A percentile compares a stretch with the other conserved stretches of the same genome.
Evolutionary conservation across 1,284 basidiomycete genomes (phyloP).

Genomic region (Trichosporon sp.): DNA sequence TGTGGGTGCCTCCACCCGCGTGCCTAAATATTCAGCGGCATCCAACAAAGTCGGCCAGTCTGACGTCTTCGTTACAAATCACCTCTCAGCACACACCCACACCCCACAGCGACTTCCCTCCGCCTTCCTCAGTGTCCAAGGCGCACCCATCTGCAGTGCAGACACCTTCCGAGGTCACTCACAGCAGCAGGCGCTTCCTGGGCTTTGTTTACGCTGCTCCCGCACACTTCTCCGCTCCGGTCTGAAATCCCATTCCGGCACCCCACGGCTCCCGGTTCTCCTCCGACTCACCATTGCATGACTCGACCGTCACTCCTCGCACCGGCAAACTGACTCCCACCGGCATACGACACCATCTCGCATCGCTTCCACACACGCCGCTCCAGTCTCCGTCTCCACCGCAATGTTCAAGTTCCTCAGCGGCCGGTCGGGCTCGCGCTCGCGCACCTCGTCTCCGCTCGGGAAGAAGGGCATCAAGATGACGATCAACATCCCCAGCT

Average conservation of each 20-base stretch:
- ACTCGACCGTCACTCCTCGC: not conserved
- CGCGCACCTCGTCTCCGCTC: slow-evolving; percentile 14
- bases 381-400: no score
- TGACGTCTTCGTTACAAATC: not conserved
- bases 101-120: not conserved
- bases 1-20: not conserved
- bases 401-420: slow-evolving; percentile 18
- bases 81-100: not conserved
- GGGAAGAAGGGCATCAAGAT: slow-evolving; percentile 8
- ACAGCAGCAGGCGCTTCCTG: not conserved
- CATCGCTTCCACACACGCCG: not conserved
- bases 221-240: not conserved
- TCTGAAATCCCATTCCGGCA: not conserved
- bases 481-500: slow-evolving; percentile 21
- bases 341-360: not conserved
- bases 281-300: not conserved
- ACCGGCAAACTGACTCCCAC: not conserved
- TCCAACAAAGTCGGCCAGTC: not conserved
- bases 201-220: not conserved
- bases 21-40: not conserved
- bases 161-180: not conserved
- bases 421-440: slow-evolving; percentile 7
- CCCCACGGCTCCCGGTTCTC: not conserved
- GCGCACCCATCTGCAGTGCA: not conserved
- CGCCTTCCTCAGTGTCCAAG: no score